Conservation (phyloP, 2,329 filamentous ascomycete species). For the Hymenoscyphus fructigenus region DNA sequence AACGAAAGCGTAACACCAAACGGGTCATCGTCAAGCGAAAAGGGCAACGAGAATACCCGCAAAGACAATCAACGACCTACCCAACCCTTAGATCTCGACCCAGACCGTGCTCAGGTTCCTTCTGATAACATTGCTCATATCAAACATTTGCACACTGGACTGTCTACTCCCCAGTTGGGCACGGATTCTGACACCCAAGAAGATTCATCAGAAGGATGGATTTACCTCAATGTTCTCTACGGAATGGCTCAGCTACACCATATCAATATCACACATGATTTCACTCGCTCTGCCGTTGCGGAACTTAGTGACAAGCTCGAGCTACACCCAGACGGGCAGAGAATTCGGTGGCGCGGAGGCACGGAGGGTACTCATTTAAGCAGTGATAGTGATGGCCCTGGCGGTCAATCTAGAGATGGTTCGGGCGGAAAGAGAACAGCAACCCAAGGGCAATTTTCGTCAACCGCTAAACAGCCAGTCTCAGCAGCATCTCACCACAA, state of each 20-base stretch:
- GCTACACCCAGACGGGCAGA: constrained; percentile 72
- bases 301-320: constrained; percentile 75
- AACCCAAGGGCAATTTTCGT: constrained; percentile 18
- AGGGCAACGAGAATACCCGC: not conserved
- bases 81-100: constrained; percentile 73
- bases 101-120: constrained; percentile 71
- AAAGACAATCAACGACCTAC: constrained; percentile 61
- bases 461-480: constrained; percentile 10
- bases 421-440: constrained; percentile 12
- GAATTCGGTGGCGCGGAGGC: constrained; percentile 77
- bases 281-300: constrained; percentile 69
- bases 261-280: constrained; percentile 76
- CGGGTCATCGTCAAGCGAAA: not conserved
- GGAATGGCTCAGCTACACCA: constrained; percentile 85
- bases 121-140: constrained; percentile 79
- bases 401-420: constrained; percentile 42
- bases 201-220: constrained; percentile 70
- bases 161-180: constrained; percentile 58
- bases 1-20: not conserved
- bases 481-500: constrained; percentile 38
- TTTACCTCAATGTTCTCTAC: constrained; percentile 77
- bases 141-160: constrained; percentile 60
- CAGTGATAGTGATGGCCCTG: constrained; percentile 59
- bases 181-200: constrained; percentile 41
- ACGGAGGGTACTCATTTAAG: constrained; percentile 62